Conservation (phyloP, 768 basidiomycete species). For the Tricholoma saponaceum region DNA sequence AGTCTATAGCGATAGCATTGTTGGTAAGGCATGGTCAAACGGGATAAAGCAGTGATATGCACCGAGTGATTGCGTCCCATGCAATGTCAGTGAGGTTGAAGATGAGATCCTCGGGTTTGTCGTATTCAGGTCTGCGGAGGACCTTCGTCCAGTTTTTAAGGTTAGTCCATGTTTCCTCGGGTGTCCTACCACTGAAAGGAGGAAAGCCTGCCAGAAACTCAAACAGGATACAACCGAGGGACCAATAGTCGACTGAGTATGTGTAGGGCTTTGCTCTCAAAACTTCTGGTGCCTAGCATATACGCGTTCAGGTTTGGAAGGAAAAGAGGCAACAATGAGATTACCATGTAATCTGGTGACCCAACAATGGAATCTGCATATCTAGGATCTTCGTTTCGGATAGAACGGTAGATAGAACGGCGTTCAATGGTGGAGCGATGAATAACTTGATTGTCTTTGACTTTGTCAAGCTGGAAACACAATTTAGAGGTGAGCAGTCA, state of each 20-base stretch:
- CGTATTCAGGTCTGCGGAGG: conserved; percentile 89
- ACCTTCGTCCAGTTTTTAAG: conserved; percentile 97
- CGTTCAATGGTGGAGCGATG: conserved; percentile 92
- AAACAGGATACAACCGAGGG: conserved; percentile 95
- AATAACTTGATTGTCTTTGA: conserved; percentile 88
- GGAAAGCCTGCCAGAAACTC: conserved; percentile 97
- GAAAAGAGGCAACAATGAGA: not conserved
- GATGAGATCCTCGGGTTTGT: conserved; percentile 91
- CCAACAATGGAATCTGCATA: conserved; percentile 98
- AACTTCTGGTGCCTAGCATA: conserved; percentile 70
- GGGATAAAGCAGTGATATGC: conserved; percentile 13
- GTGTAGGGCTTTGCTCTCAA: conserved; percentile 92
- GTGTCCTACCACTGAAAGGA: conserved; percentile 92
- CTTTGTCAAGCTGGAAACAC: conserved; percentile 77
- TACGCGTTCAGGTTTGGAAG: not conserved
- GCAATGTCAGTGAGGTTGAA: conserved; percentile 93
- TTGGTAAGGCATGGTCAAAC: not conserved
- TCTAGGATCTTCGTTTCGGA: conserved; percentile 85
- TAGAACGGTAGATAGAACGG: conserved; percentile 89
- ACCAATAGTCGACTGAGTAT: conserved; percentile 98
- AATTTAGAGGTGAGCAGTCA: not conserved
- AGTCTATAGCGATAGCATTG: conserved; percentile 41
- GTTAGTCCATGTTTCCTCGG: conserved; percentile 99
- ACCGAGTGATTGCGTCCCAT: conserved; percentile 93
- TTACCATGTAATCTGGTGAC: conserved; percentile 95